Evolutionary conservation across 2,329 filamentous ascomycete genomes (phyloP).

Genomic region (Fusarium begoniae): DNA sequence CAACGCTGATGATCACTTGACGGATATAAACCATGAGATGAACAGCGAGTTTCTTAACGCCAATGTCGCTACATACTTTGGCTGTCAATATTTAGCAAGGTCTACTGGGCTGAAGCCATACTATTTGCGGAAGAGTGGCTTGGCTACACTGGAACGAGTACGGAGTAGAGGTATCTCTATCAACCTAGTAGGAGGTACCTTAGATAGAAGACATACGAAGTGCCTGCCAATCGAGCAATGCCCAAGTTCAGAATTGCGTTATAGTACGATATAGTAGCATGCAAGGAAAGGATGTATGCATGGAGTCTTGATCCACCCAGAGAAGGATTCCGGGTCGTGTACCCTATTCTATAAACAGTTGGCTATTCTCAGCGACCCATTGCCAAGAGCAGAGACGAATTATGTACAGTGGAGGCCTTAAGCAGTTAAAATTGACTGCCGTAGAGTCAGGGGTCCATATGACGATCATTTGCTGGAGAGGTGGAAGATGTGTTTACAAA

Average conservation of each 20-base stretch:
- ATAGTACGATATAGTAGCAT: not conserved
- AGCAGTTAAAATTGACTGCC: not conserved
- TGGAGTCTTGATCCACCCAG: not conserved
- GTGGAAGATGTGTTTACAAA: not conserved
- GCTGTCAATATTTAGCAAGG: not conserved
- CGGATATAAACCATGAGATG: conserved; percentile 9
- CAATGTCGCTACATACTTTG: not conserved
- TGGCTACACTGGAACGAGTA: not conserved
- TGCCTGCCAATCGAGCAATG: not conserved
- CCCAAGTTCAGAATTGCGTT: not conserved
- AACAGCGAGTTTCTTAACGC: not conserved
- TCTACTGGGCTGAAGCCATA: not conserved
- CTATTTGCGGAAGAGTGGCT: conserved; percentile 6
- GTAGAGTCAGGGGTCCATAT: conserved; percentile 11
- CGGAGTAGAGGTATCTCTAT: not conserved
- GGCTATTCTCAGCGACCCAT: not conserved
- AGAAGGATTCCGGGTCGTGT: not conserved
- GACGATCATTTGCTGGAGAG: conserved; percentile 1
- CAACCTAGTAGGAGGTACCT: not conserved
- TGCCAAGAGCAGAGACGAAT: conserved; percentile 2
- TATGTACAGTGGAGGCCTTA: not conserved
- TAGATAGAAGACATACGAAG: not conserved
- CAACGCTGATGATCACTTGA: not conserved
- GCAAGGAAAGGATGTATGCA: not conserved
- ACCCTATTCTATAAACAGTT: not conserved